Conservation (phyloP, 2,329 filamentous ascomycete genomes). For the Lasiodiplodia sp. region DNA sequence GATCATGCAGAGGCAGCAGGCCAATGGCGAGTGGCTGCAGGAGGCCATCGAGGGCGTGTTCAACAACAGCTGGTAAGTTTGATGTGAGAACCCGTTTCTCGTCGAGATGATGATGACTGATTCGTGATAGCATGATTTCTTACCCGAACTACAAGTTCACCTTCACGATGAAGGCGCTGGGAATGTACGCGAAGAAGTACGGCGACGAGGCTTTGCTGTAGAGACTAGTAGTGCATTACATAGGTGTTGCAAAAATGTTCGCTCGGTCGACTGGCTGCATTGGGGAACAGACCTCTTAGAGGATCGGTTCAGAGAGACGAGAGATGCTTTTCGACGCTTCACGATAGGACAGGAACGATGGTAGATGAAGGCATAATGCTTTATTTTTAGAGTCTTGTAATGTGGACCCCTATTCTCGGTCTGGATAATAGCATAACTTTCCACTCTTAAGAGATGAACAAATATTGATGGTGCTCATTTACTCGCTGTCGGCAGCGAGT, state of each 20-base stretch:
- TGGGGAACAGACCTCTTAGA: background rate
- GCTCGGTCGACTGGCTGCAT: background rate
- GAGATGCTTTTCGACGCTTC: background rate
- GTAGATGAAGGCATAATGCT: background rate
- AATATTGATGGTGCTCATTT: too few species aligned
- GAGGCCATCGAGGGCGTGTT: slow-evolving; percentile 98
- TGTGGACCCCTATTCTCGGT: background rate
- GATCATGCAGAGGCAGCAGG: slow-evolving; percentile 83
- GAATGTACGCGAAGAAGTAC: slow-evolving; percentile 81
- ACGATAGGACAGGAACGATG: background rate
- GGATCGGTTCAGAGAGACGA: background rate
- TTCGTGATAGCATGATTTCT: slow-evolving; percentile 80
- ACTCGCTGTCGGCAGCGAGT: background rate
- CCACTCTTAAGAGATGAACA: background rate
- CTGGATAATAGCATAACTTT: background rate
- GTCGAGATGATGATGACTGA: background rate
- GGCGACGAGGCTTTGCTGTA: slow-evolving; percentile 66
- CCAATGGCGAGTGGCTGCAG: slow-evolving; percentile 92
- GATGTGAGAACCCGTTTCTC: background rate
- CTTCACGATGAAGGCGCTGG: slow-evolving; percentile 91
- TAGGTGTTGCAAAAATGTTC: background rate
- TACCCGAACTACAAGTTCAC: slow-evolving; percentile 99
- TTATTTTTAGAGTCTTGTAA: background rate
- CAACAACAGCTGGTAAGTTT: slow-evolving; percentile 87
- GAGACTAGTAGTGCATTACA: background rate